These are phyloP conservation scores for Russula abietina DNA, from an alignment of 768 basidiomycete genomes.

Conservation along the genomic window DNA sequence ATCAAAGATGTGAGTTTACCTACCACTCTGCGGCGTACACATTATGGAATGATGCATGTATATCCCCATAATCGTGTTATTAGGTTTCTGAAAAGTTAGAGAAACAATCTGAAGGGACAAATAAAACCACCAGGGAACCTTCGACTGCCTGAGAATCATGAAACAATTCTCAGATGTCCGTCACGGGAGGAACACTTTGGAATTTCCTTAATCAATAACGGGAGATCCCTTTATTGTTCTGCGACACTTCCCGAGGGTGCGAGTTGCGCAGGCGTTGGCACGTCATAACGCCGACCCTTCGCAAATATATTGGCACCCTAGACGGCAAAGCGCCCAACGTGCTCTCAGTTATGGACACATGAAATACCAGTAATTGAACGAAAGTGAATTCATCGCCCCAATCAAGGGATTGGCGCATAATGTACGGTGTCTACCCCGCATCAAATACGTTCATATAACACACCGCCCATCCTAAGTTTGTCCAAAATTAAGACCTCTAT, in stretches of 20 bases:
- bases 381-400: constrained; percentile 7
- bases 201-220: constrained; percentile 18
- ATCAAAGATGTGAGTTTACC: constrained; percentile 62
- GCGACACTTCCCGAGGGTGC: constrained; percentile 8
- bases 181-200: neutral
- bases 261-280: constrained; percentile 13
- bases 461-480: constrained; percentile 3
- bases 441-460: neutral
- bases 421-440: constrained; percentile 17
- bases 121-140: constrained; percentile 21
- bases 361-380: constrained; percentile 12
- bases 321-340: constrained; percentile 16
- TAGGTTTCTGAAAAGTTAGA: constrained; percentile 80
- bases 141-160: constrained; percentile 14
- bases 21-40: constrained; percentile 2
- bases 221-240: constrained; percentile 23
- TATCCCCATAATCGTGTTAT: constrained; percentile 20
- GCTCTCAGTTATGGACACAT: constrained; percentile 18
- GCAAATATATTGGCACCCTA: constrained; percentile 21
- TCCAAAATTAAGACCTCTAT: constrained; percentile 4
- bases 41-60: constrained; percentile 20
- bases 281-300: constrained; percentile 17
- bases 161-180: neutral
- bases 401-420: constrained; percentile 15
- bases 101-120: constrained; percentile 44